Base-by-base conservation (phyloP, 345 rosid species). In the Raphanus sativus region DNA sequence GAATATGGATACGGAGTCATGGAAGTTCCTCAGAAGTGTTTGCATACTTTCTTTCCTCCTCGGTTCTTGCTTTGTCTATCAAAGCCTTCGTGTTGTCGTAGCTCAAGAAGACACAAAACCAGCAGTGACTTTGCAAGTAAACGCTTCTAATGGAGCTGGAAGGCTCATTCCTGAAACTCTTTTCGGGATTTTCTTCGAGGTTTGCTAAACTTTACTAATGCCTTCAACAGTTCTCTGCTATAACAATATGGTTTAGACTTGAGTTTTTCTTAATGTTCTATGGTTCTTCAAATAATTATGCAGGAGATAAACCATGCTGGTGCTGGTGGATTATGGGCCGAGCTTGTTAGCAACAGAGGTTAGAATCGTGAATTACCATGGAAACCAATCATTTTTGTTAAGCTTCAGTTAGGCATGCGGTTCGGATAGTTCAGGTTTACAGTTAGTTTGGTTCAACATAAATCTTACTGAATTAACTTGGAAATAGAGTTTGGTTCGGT, bases 231-330 rank as follows among this genome's bases (percentile, higher is more conserved):
- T 21, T 21, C 21, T 21, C 21, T 21, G 21, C 21, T 21, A 21
- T 21, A 21, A 21, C 21, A 21, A 21, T 45, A 45, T 45, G 52
- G 52, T 45, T 45, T 45, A 45, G 52, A 4, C 52, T 45, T 45
- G 52, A 45, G 52, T 45, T 12, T 45, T 45, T 4, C 16, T 45
- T 4, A 45, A 4, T 45, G 54, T 6, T 40, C 12, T 45, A 13
- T 45, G 54, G 54, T 21, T 21, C 21, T 45, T 40, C 34, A 29
- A 63, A 62, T 76, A 32, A 69, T 62, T 10, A 70, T 79, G 71
- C 90, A 94, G 99, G 99, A 95, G 88, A 95, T 95, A 75, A 92
- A 92, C 82, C 99, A 92, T 85, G 99, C 99, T 30, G 99, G 98
- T 71, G 89, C 98, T 24, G 99, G 99, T 84, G 99, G 99, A 54